phyloP scores from a whole-genome alignment of 805 yeast genomes.

The Candida suzukii region DNA sequence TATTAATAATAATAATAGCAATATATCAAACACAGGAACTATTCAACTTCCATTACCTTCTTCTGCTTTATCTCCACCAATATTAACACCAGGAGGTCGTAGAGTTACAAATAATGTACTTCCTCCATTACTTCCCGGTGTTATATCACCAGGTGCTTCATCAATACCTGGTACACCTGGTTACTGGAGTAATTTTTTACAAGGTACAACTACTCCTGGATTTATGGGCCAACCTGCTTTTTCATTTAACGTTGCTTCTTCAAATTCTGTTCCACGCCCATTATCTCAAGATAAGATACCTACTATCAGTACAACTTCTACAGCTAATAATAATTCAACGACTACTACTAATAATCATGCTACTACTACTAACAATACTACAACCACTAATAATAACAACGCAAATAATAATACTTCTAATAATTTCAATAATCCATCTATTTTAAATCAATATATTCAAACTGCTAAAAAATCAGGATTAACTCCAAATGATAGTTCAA shows the following conservation, averaged over 20 bases:
- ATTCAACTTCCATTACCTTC: slow-evolving; percentile 19
- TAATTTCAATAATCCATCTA: slow-evolving; percentile 7
- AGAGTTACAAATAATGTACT: slow-evolving; percentile 26
- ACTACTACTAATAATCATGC: too few species aligned
- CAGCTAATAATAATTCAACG: slow-evolving; percentile 3
- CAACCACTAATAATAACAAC: slow-evolving; percentile 4
- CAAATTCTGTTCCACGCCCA: not conserved
- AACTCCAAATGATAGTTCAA: slow-evolving; percentile 68
- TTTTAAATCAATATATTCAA: slow-evolving; percentile 9
- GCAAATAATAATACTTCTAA: slow-evolving; percentile 5
- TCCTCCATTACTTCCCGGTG: slow-evolving; percentile 37
- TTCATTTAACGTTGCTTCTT: not conserved
- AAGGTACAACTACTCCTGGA: slow-evolving; percentile 25
- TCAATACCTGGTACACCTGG: slow-evolving; percentile 48
- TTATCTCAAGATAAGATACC: not conserved
- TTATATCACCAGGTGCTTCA: slow-evolving; percentile 35
- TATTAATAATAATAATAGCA: not conserved
- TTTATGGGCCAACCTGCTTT: slow-evolving; percentile 1
- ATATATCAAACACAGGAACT: slow-evolving; percentile 8
- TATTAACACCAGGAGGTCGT: slow-evolving; percentile 51
- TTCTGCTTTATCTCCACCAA: slow-evolving; percentile 32
- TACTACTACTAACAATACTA: slow-evolving; percentile 1
- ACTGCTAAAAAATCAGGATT: slow-evolving; percentile 46
- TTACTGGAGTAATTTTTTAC: slow-evolving; percentile 41
- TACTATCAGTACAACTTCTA: too few species aligned